Percentiles rank a stretch among this genome's conserved stretches.
Conservation (phyloP, 2,329 filamentous ascomycete genomes). For the Dendrostoma leiphaemia region DNA sequence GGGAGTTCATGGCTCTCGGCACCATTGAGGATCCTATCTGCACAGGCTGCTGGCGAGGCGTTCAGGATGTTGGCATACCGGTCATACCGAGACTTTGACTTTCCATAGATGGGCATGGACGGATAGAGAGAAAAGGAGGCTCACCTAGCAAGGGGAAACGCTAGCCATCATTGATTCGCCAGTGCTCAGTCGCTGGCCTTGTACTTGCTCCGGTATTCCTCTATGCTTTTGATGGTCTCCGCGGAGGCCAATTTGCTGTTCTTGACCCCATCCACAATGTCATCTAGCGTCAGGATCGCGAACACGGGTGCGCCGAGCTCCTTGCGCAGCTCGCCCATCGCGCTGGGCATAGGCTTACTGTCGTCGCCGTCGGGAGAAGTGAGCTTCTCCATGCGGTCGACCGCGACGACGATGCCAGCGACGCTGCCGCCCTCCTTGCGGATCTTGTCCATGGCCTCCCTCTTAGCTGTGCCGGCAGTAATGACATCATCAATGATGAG, state of each 20-base stretch:
- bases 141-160: constrained; percentile 14
- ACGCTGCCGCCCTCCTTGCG: constrained; percentile 79
- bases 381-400: constrained; percentile 85
- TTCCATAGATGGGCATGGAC: constrained; percentile 16
- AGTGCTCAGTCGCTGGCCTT: constrained; percentile 52
- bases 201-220: constrained; percentile 70
- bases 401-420: constrained; percentile 82
- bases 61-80: constrained; percentile 17
- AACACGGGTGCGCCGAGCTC: constrained; percentile 83
- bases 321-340: constrained; percentile 80
- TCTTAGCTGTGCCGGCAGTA: constrained; percentile 89
- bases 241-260: constrained; percentile 58
- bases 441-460: constrained; percentile 90
- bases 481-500: constrained; percentile 97
- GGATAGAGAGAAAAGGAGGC: constrained; percentile 9
- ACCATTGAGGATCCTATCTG: constrained; percentile 11
- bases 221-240: constrained; percentile 63
- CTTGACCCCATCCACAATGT: constrained; percentile 72
- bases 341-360: constrained; percentile 68
- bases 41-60: constrained; percentile 19
- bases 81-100: constrained; percentile 13
- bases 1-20: constrained; percentile 7
- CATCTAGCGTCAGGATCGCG: constrained; percentile 78
- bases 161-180: background rate
- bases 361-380: constrained; percentile 64